Conservation (phyloP, 352 stramenopile genomes). For the Phytophthora hibernalis region DNA sequence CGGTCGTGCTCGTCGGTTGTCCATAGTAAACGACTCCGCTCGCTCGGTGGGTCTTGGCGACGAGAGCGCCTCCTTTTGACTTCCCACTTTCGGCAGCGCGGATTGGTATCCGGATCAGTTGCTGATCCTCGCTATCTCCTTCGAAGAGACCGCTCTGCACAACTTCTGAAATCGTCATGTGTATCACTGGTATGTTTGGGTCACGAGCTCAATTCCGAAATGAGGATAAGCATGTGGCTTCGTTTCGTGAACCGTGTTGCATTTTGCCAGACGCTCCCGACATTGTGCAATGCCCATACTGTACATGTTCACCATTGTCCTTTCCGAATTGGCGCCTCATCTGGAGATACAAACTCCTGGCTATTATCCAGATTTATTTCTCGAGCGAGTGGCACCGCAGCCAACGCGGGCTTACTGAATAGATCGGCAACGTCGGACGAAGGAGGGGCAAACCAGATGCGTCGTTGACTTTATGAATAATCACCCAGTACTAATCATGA, state of each 20-base stretch:
- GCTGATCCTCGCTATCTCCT: slow-evolving; percentile 29
- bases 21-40: slow-evolving; percentile 38
- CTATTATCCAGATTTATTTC: slow-evolving; percentile 42
- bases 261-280: slow-evolving; percentile 25
- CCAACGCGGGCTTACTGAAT: slow-evolving; percentile 20
- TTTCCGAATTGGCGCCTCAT: slow-evolving; percentile 23
- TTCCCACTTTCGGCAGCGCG: slow-evolving; percentile 12
- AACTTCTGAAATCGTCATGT: slow-evolving; percentile 33
- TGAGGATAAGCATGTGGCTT: slow-evolving; percentile 8
- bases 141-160: slow-evolving; percentile 32
- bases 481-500: background rate
- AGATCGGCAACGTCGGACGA: too few relatives aligned
- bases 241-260: slow-evolving; percentile 9
- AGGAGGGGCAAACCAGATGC: too few relatives aligned
- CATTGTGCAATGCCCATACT: background rate
- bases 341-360: slow-evolving; percentile 30
- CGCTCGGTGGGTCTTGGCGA: slow-evolving; percentile 21
- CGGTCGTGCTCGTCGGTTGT: slow-evolving; percentile 44
- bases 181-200: background rate
- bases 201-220: slow-evolving; percentile 23
- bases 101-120: slow-evolving; percentile 33
- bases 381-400: slow-evolving; percentile 18
- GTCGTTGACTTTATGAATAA: background rate
- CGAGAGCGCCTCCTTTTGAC: slow-evolving; percentile 21
- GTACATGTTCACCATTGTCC: slow-evolving; percentile 1